phyloP scores from a whole-genome alignment of 2,329 filamentous ascomycete genomes.

The Talaromyces sp. region DNA sequence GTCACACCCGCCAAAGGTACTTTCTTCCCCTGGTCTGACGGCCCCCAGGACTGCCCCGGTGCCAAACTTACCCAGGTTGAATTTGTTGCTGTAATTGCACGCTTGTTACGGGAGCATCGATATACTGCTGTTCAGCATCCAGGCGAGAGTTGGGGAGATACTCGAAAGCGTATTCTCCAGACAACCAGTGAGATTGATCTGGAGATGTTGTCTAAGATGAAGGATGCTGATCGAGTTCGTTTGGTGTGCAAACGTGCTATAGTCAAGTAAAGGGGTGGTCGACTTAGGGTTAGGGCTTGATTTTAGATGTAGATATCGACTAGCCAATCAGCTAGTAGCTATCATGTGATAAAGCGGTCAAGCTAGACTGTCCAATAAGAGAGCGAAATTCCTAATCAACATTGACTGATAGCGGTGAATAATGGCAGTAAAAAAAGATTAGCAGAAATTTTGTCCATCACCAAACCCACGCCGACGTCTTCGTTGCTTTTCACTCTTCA shows the following conservation, averaged over 20 bases:
- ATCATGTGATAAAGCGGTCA: constrained; percentile 19
- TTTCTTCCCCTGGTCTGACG: not conserved
- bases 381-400: not conserved
- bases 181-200: not conserved
- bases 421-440: constrained; percentile 29
- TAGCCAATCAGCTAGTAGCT: not conserved
- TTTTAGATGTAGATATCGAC: not conserved
- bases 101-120: not conserved
- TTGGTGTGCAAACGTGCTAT: not conserved
- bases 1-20: not conserved
- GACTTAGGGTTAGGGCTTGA: not conserved
- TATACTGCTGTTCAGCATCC: not conserved
- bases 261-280: not conserved
- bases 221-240: not conserved
- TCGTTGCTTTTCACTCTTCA: not conserved
- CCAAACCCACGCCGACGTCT: not conserved
- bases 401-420: constrained; percentile 24
- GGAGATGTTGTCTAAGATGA: not conserved
- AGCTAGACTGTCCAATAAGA: not conserved
- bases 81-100: not conserved
- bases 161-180: not conserved
- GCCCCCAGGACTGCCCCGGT: not conserved
- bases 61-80: not conserved
- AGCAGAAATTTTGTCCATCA: constrained; percentile 18
- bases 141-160: not conserved